Evolutionary conservation across 345 rosid genomes (phyloP), one percentile per base, ranked within the genome.

Genomic region (Orychophragmus violaceus): DNA sequence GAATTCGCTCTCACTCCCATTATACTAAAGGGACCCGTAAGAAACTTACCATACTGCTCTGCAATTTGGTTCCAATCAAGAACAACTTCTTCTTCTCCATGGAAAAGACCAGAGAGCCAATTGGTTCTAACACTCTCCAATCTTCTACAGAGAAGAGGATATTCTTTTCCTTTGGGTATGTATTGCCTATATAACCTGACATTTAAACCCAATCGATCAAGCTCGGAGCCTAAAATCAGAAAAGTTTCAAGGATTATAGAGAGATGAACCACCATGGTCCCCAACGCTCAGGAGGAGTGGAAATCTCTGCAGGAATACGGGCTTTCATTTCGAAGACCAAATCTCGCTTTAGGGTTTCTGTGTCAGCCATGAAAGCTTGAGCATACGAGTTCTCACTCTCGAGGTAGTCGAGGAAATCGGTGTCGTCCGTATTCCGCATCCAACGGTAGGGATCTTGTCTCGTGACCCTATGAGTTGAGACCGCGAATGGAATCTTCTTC

Each of bases 61-160:
- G 98, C 96, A 66, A 86, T 72, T 64, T 83, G 78, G 68, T 92
- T 92, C 98, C 98, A 92, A 68, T 92, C 96, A 29, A 92, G 95
- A 60, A 89, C 77, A 80, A 83, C 74, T 76, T 92, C 85, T 80
- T 91, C 96, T 70, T 44, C 77, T 56, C 11, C 36, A 70, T 21
- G 3, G 39, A 80, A 72, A 65, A 84, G 25, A 56, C 67, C 68
- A 35, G 78, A 67, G 56, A 71, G 18, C 88, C 80, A 81, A 67
- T 83, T 76, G 13, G 52, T 66, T 65, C 29, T 13, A 63, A 59
- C 68, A 0, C 64, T 69, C 2, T 36, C 81, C 41, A 81, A 59
- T 76, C 70, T 92, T 72, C 96, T 81, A 68, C 87, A 83, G 0
- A 92, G 72, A 75, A 92, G 80, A 14, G 96, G 98, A 73, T 87